Evolutionary conservation across 176 grass and related monocot species (phyloP), one percentile per base, ranked within the genome.

Genomic region (Chloris gayana): DNA sequence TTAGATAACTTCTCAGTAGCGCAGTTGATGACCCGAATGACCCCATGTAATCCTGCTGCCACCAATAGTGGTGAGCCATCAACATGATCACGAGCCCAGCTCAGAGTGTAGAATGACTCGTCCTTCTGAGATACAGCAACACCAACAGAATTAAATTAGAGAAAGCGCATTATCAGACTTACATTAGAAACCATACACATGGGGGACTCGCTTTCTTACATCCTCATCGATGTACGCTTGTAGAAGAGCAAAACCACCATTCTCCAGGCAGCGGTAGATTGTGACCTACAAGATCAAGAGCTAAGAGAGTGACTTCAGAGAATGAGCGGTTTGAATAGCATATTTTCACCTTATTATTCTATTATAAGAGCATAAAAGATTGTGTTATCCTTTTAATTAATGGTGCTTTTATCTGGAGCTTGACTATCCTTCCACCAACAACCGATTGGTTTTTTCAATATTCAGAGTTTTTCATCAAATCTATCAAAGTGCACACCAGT

Each of bases 101-200:
- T 95, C 64, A 98, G 64, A 44, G 95, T 98, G 77, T 94, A 98
- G 90, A 92, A 98, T 45, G 95, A 98, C 72, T 95, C 92, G 64
- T 89, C 78, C 77, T 91, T 92, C 95, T 98, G 86, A 85, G 50
- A 42, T 74, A 79, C 17, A 85, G 4, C 50, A 32, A 13, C 26
- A 44, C 27, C 69, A 72, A 9, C 5, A 69, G 41, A 35, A 76
- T 85, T 34, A 86, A 35, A 73, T 85, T 34, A 86, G 37, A 69
- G 1, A 85, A 80, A 14, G 42, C 49, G 56, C 7, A 79, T 50
- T 37, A 69, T 41, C 53, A 44, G 63, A 80, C 5, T 9, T 60
- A 31, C 31, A 45, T 62, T 41, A 78, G 13, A n/a, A 86, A 74
- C 11, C 33, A 34, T 34, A 87, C 2, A 27, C 21, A 71, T 5